phyloP scores from a whole-genome alignment of 192 early-diverging fungal genomes.

The Phycomyces nitens region DNA sequence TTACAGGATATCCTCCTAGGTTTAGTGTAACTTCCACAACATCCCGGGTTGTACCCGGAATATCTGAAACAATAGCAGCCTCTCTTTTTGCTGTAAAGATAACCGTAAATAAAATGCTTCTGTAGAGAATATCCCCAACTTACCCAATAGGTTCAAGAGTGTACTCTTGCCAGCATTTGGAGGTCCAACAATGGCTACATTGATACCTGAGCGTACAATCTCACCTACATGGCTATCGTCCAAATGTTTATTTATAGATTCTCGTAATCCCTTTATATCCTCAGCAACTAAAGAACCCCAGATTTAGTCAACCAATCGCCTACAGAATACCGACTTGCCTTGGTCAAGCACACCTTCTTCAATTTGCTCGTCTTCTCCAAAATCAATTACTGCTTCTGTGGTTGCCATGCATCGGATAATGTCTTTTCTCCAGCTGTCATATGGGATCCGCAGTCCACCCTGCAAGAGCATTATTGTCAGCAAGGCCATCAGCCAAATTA shows the following conservation, averaged over 20 bases:
- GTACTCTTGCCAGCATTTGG: conserved; percentile 80
- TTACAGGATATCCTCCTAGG: conserved; percentile 71
- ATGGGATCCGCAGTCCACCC: conserved; percentile 59
- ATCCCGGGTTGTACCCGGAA: conserved; percentile 76
- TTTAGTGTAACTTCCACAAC: conserved; percentile 70
- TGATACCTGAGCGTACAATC: conserved; percentile 67
- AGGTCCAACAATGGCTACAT: conserved; percentile 68
- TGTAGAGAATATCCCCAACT: neutral
- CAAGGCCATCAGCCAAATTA: neutral
- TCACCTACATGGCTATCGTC: conserved; percentile 66
- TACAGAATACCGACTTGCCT: conserved; percentile 28
- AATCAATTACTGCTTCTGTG: conserved; percentile 72
- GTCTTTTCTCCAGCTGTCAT: conserved; percentile 59
- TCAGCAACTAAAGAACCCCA: neutral
- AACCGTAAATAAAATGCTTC: neutral
- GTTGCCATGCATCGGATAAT: conserved; percentile 58
- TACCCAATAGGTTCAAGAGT: conserved; percentile 64
- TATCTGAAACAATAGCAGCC: conserved; percentile 72
- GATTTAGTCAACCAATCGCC: neutral
- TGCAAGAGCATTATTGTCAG: conserved; percentile 8
- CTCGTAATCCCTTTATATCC: conserved; percentile 6
- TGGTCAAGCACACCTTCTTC: conserved; percentile 63
- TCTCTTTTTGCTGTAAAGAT: conserved; percentile 57
- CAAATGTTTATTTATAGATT: conserved; percentile 44
- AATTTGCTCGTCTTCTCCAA: conserved; percentile 78